These are phyloP conservation scores for Pyrus bretschneideri DNA, from an alignment of 306 rosid species.

Conservation along the genomic window DNA sequence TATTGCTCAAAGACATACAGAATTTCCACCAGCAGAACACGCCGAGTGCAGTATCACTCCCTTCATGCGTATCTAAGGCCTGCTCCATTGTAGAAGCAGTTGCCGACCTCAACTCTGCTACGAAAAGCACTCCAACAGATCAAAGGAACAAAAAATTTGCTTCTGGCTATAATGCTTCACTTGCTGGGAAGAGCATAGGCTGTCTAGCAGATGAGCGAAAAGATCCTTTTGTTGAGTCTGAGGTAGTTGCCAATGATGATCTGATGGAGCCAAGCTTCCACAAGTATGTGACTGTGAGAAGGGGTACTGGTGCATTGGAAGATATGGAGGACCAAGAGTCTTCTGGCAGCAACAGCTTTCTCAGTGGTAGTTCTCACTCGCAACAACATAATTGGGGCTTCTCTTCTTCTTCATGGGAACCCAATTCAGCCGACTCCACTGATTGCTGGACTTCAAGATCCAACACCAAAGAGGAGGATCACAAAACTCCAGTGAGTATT, in stretches of 20 bases:
- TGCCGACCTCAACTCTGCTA: slow-evolving; percentile 74
- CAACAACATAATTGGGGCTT: slow-evolving; percentile 34
- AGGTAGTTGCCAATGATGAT: slow-evolving; percentile 56
- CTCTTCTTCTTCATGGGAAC: slow-evolving; percentile 62
- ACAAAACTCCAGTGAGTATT: slow-evolving; percentile 18
- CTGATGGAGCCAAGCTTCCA: slow-evolving; percentile 75
- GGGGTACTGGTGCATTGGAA: slow-evolving; percentile 41
- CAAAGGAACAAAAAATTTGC: slow-evolving; percentile 24
- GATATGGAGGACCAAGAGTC: slow-evolving; percentile 76
- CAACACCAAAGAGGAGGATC: slow-evolving; percentile 27
- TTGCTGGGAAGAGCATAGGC: slow-evolving; percentile 21
- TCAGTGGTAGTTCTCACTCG: slow-evolving; percentile 26
- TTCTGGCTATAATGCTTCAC: slow-evolving; percentile 15
- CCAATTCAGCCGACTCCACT: slow-evolving; percentile 59
- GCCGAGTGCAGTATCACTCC: slow-evolving; percentile 51
- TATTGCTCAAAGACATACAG: slow-evolving; percentile 81
- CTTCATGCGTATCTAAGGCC: slow-evolving; percentile 80
- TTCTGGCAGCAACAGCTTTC: slow-evolving; percentile 65
- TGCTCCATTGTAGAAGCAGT: slow-evolving; percentile 93
- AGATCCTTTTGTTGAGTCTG: slow-evolving; percentile 69
- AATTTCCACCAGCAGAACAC: slow-evolving; percentile 80
- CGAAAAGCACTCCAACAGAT: slow-evolving; percentile 32
- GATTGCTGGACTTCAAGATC: slow-evolving; percentile 49
- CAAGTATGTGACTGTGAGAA: slow-evolving; percentile 66
- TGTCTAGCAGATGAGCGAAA: slow-evolving; percentile 8